Evolutionary conservation across 192 early-diverging fungal genomes (phyloP), one percentile per base, ranked within the genome.

Genomic region (Coemansia sp.): DNA sequence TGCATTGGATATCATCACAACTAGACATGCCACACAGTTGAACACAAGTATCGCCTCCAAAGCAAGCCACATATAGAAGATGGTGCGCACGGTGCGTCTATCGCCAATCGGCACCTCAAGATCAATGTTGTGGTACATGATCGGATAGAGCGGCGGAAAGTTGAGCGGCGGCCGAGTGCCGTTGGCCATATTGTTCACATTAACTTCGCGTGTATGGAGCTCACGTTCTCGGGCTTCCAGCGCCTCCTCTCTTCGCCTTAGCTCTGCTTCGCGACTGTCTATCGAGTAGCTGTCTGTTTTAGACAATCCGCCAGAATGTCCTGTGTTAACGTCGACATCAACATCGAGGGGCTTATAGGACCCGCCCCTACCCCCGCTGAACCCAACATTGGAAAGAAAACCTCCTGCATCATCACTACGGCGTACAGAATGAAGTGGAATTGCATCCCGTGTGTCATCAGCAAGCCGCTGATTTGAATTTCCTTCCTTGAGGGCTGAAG

Each of bases 81-180:
- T 63, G 67, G 88, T 87, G 65, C 81, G 85, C 56, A 92, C 87
- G 1, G 84, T 87, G n/a, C 68, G 66, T 68, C 87, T 86, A 66
- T 88, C 84, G 46, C 86, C 76, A 14, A 79, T 76, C 42, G 92
- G 91, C 56, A 93, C 89, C 74, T 92, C 90, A 9, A 67, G 77
- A 17, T 85, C 83, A 68, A 95, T 95, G 63, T 91, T 85, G 62
- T 92, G 88, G 76, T 93, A 92, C 69, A 95, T 87, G 65, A 93
- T 69, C 11, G 93, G 92, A 56, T 91, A 94, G 65, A 90, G 90
- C 51, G 91, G 91, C 5, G 92, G 93, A 65, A 93, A 93, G 63
- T 90, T 90, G 77, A 93, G 92, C 42, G 89, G 84, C n/a, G 90
- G 89, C 42, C 88, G 77, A 19, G 86, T 72, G 12, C 88, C 88